These are phyloP conservation scores for Phyllosticta citrichinensis DNA, from an alignment of 2,329 filamentous ascomycete genomes.

Conservation along the genomic window DNA sequence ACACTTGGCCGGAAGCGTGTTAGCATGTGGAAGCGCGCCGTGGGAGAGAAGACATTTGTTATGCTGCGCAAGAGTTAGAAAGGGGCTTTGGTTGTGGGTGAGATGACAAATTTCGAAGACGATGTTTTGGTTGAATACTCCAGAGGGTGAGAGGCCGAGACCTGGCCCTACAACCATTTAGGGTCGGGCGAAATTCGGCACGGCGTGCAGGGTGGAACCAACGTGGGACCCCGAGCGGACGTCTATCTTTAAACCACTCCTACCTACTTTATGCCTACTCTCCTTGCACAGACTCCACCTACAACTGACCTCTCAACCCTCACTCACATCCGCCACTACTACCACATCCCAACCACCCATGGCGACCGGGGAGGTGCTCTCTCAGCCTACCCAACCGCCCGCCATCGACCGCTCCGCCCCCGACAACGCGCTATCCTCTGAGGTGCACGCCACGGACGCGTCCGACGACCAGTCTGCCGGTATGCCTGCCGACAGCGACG, in stretches of 20 bases:
- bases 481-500: conserved; percentile 16
- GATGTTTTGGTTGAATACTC: too few relatives aligned
- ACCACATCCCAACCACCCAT: not conserved
- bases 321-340: not conserved
- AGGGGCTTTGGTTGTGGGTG: not conserved
- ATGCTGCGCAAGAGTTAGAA: too few relatives aligned
- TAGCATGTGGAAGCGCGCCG: not conserved
- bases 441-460: conserved; percentile 4
- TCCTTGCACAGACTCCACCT: not conserved
- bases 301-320: not conserved
- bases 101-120: not conserved
- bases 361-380: conserved; percentile 9
- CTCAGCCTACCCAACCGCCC: conserved; percentile 6
- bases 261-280: not conserved
- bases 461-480: conserved; percentile 3
- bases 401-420: conserved; percentile 4
- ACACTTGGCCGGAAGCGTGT: not conserved
- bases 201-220: not conserved
- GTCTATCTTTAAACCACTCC: conserved; percentile 6
- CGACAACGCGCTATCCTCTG: conserved; percentile 5
- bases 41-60: too few relatives aligned
- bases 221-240: not conserved
- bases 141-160: too few relatives aligned
- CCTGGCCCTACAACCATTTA: too few relatives aligned
- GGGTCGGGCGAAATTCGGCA: not conserved